Conservation (phyloP, 208 protist genomes). For the Porcisia deanei region DNA sequence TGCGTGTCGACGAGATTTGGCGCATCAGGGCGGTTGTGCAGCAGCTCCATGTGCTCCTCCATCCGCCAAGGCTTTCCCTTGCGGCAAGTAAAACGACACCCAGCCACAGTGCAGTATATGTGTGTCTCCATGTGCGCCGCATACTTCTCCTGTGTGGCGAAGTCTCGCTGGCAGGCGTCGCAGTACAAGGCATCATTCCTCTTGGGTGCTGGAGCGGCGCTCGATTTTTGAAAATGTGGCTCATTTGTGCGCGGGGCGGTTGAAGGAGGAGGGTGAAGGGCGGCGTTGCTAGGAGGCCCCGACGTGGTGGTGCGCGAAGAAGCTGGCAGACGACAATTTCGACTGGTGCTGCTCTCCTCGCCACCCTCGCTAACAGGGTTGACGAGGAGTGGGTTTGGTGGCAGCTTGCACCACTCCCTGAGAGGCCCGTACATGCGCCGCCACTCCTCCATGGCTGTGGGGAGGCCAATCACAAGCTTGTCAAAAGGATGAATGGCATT, state of each 20-base stretch:
- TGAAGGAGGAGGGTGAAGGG: not conserved
- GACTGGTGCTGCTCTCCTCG: conserved; percentile 1
- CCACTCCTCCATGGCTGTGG: conserved; percentile 28
- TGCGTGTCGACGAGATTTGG: conserved; percentile 73
- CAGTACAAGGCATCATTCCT: conserved; percentile 46
- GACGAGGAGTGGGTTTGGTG: conserved; percentile 23
- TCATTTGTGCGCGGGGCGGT: not conserved
- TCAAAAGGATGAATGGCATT: conserved; percentile 21
- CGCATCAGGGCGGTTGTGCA: conserved; percentile 86
- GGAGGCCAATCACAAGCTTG: conserved; percentile 33
- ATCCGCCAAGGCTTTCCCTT: conserved; percentile 69
- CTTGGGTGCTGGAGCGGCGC: not conserved
- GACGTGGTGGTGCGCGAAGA: not conserved
- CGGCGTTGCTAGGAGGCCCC: not conserved
- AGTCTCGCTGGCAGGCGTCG: conserved; percentile 83
- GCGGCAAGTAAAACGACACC: conserved; percentile 87
- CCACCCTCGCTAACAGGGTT: not conserved
- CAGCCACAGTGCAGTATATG: conserved; percentile 78
- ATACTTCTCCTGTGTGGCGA: conserved; percentile 52
- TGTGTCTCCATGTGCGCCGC: conserved; percentile 67
- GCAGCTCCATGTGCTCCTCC: conserved; percentile 84
- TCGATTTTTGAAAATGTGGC: not conserved
- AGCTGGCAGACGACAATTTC: no score
- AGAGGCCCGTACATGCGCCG: conserved; percentile 5
- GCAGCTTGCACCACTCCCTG: conserved; percentile 12